A percentile compares a stretch with the other conserved stretches of the same genome.
Evolutionary conservation across 1,139 yeast genomes (phyloP).

Genomic region (Candida tropicalis): DNA sequence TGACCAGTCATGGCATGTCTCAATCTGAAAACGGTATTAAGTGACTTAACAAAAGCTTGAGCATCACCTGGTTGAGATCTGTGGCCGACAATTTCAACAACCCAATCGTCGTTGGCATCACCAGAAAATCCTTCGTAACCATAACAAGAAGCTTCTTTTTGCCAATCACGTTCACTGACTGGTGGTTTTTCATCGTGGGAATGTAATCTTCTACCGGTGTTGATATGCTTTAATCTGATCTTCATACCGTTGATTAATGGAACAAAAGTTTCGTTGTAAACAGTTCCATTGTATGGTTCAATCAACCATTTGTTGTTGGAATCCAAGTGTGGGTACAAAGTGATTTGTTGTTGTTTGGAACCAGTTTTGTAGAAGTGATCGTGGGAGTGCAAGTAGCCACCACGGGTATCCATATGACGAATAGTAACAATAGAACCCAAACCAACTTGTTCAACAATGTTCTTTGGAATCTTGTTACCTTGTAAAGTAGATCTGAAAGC

Average conservation of each 20-base stretch:
- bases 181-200: constrained; percentile 97
- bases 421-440: constrained; percentile 78
- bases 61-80: constrained; percentile 61
- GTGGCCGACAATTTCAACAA: constrained; percentile 78
- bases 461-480: constrained; percentile 69
- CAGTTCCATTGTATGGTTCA: constrained; percentile 59
- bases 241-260: constrained; percentile 77
- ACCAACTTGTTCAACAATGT: constrained; percentile 82
- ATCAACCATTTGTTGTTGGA: constrained; percentile 83
- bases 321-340: constrained; percentile 92
- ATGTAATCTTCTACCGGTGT: constrained; percentile 81
- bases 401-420: constrained; percentile 83
- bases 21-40: constrained; percentile 82
- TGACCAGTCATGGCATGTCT: constrained; percentile 91
- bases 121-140: constrained; percentile 92
- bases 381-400: constrained; percentile 96
- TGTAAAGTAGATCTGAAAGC: constrained; percentile 80
- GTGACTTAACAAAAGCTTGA: constrained; percentile 66
- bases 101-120: constrained; percentile 94
- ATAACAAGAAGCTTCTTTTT: constrained; percentile 89
- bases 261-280: constrained; percentile 54
- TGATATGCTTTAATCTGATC: constrained; percentile 73
- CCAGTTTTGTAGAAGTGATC: constrained; percentile 84
- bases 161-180: constrained; percentile 92
- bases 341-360: constrained; percentile 92